Base-by-base conservation (phyloP, 768 basidiomycete genomes). In the Amylocystis lapponica region DNA sequence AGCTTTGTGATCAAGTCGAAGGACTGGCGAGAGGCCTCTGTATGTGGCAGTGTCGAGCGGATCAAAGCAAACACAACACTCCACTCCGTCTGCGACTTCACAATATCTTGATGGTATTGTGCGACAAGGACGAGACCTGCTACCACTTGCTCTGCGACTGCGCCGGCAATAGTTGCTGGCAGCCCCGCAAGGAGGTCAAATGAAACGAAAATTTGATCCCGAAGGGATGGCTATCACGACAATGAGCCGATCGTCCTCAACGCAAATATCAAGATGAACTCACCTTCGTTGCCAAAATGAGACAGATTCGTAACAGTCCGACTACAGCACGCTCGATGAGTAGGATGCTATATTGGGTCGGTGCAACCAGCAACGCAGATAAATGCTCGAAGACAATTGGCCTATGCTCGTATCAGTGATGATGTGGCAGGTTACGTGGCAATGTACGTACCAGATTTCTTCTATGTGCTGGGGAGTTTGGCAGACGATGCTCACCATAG, bases 81-180 rank as follows among this genome's bases (percentile, higher is more conserved):
- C 95, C 95, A 99, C 60, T 98, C 95, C 1, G 95, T 97, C 51
- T 86, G 83, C 1, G 92, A 93, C 43, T 83, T 91, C 50, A 93
- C 79, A 20, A 90, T 78, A 6, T 79, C 70, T 35, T 73, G 70
- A 51, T 94, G 79, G 36, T 83, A 79, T 55, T 86, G 78, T n/a
- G 95, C 67, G 30, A 99, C 79, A 41, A 82, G 62, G 20, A 78
- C 75, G 7, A 97, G 72, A 0, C 96, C 96, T 7, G 86, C 78
- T 37, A 83, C 71, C n/a, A 96, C 75, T 61, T 97, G 94, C 60
- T 97, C 93, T 8, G 90, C 88, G 6, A 96, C 87, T 1, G 87
- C 79, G 50, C 74, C 85, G 16, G 89, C 75, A n/a, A 94, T 78
- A 1, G 67, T 57, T 2, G 80, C 67, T 2, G 94, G 88, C 9